Conservation (phyloP, 495 filamentous ascomycete genomes). For the Talaromyces nanjingensis region DNA sequence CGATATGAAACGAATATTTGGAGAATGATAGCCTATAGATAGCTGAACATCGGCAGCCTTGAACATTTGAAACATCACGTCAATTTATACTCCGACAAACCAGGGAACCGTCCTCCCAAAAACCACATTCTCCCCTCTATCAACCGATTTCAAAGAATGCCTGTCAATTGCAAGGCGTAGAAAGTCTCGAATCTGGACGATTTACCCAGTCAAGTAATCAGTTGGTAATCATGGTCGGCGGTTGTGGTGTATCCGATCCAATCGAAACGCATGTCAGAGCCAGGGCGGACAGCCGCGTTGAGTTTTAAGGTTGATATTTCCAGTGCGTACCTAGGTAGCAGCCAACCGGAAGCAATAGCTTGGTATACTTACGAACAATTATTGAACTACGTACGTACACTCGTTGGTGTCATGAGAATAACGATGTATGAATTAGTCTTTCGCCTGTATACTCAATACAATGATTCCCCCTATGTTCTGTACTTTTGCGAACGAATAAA, state of each 20-base stretch:
- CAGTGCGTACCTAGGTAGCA: not conserved
- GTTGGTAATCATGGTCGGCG: not conserved
- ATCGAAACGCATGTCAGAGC: constrained; percentile 2
- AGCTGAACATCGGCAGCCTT: not conserved
- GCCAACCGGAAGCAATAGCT: not conserved
- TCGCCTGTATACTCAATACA: not conserved
- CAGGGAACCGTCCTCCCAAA: not conserved
- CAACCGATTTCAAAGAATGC: not conserved
- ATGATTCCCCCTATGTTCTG: not conserved
- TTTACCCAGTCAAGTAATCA: not conserved
- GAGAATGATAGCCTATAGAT: not conserved
- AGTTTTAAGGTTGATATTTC: not conserved
- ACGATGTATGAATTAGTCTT: not conserved
- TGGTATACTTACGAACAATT: not conserved
- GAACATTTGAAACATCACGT: not conserved
- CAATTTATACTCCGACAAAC: not conserved
- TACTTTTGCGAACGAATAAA: not conserved
- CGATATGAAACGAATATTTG: not conserved
- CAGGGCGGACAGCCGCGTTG: not conserved
- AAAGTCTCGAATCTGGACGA: not conserved
- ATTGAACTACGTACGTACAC: not conserved
- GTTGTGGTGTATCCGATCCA: not conserved
- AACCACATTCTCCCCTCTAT: not conserved
- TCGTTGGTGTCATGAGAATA: not conserved
- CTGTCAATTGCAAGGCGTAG: not conserved